Conservation (phyloP, 73 alveolate genomes). For the Tetrahymena thermophila region DNA sequence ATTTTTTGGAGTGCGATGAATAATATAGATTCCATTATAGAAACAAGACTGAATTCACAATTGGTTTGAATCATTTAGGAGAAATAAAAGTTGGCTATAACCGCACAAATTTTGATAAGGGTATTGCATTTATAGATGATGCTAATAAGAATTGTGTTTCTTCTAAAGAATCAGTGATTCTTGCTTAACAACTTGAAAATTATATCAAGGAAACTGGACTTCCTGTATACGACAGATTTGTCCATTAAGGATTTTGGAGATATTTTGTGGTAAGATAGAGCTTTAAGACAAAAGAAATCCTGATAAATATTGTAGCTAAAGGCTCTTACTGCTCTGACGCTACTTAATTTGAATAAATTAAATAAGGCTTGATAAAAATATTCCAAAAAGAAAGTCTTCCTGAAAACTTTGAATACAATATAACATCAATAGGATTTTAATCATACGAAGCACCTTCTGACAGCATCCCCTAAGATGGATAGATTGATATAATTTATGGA, state of each 20-base stretch:
- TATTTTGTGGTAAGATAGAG: slow-evolving; percentile 4
- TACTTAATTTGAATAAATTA: neutral
- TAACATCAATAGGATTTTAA: neutral
- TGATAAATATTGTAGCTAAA: neutral
- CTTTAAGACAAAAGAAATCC: slow-evolving; percentile 1
- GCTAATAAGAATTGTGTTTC: slow-evolving; percentile 38
- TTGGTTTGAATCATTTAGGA: slow-evolving; percentile 51
- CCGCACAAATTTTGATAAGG: slow-evolving; percentile 59
- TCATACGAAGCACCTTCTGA: neutral
- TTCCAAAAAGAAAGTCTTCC: neutral
- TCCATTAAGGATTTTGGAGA: slow-evolving; percentile 57
- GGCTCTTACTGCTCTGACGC: neutral
- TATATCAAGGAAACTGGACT: slow-evolving; percentile 42
- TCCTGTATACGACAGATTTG: slow-evolving; percentile 49
- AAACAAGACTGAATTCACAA: slow-evolving; percentile 77
- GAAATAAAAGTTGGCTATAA: slow-evolving; percentile 65
- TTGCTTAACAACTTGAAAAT: slow-evolving; percentile 47
- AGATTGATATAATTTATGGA: neutral
- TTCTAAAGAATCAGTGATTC: slow-evolving; percentile 43
- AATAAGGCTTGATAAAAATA: neutral
- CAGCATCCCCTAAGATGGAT: neutral
- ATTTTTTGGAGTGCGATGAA: slow-evolving; percentile 16
- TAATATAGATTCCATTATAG: slow-evolving; percentile 49
- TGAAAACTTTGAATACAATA: neutral
- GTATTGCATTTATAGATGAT: slow-evolving; percentile 54